Evolutionary conservation across 129 eudicot species (phyloP).

Genomic region (Flaveria bidentis): DNA sequence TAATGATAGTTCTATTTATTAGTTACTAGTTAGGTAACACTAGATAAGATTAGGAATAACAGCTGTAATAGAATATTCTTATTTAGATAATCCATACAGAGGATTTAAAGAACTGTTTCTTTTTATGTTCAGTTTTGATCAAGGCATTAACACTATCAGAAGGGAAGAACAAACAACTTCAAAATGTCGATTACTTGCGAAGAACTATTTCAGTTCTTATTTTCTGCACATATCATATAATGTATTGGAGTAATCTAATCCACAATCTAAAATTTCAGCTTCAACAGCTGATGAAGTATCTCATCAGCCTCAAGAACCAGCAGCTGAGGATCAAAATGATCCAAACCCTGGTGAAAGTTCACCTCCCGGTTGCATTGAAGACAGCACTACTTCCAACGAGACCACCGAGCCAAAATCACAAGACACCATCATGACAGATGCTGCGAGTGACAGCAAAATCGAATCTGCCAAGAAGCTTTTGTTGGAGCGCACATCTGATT

Average conservation of each 20-base stretch:
- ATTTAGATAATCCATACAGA: no score
- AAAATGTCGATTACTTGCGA: no score
- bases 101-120: no score
- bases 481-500: conserved; percentile 53
- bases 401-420: conserved; percentile 28
- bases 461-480: conserved; percentile 59
- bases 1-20: no score
- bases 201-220: background rate
- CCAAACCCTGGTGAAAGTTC: conserved; percentile 34
- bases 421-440: conserved; percentile 62
- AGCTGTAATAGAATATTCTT: no score
- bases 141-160: no score
- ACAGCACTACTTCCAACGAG: conserved; percentile 25
- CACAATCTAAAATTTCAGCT: conserved; percentile 20
- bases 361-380: conserved; percentile 36
- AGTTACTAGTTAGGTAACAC: no score
- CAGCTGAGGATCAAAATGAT: conserved; percentile 38
- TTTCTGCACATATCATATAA: background rate
- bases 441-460: conserved; percentile 43
- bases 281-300: conserved; percentile 50
- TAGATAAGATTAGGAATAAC: no score
- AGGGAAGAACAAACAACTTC: no score
- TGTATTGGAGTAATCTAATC: conserved; percentile 1
- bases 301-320: conserved; percentile 46
- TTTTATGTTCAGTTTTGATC: no score